Base-by-base conservation (phyloP, 208 protist species). In the Naegleria lovaniensis region DNA sequence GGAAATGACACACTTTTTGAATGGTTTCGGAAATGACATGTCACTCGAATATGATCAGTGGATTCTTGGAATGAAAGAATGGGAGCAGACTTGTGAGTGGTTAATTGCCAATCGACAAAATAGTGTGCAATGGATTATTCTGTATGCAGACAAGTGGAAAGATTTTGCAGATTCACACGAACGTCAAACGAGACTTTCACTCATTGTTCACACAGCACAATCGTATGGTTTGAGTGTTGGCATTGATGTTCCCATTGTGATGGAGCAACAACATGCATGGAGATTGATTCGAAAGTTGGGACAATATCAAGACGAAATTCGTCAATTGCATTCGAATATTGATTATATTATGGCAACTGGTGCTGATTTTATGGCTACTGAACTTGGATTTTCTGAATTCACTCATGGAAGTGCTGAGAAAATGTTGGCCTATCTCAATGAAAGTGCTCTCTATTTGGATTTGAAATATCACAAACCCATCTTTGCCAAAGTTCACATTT, bases 251-350 rank as follows among this genome's bases (percentile, higher is more conserved):
- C 51, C 88, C 6, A 51, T 90, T 22, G 41, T 6, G 9, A 58
- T 75, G 76, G 25, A 75, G 33, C 88, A 90, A 33, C 88, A 90
- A 85, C 41, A 90, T 58, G 75, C 88, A n/a, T 90, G 88, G 88
- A 59, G 51, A 85, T 75, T 90, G 29, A 59, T 90, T 51, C 4
- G 41, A 58, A 58, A 85, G 33, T 38, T 16, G 5, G 43, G 79
- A 79, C n/a, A 51, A 36, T 51, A 58, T 11, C 2, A 48, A 36
- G 52, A 90, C 4, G 29, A 58, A 29, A 85, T 90, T 51, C 25
- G 9, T 15, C 15, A 76, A 25, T 39, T 90, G 5, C 7, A 90
- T n/a, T 41, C 48, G 58, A 4, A 58, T 25, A 59, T 90, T 58
- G 88, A 90, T 85, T 90, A 75, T 25, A 9, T 90, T 38, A 36